Conservation (phyloP, 2,329 filamentous ascomycete species). For the Tolypocladium ovalisporum region DNA sequence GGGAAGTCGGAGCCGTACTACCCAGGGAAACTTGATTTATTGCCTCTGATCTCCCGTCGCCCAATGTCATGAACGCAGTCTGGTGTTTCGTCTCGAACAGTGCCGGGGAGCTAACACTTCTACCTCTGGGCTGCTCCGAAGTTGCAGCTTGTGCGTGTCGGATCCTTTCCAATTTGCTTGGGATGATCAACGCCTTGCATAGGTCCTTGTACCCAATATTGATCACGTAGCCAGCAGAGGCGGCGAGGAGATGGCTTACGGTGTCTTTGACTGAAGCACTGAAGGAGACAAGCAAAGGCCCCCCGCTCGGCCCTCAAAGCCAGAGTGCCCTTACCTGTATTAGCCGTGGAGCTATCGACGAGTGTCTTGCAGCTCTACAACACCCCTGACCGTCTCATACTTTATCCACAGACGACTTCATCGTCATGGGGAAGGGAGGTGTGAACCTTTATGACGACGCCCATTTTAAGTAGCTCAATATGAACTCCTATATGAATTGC, state of each 20-base stretch:
- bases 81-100: too few species aligned
- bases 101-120: too few species aligned
- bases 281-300: background rate
- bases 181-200: background rate
- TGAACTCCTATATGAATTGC: too few species aligned
- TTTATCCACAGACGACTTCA: background rate
- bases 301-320: background rate
- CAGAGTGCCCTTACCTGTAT: constrained; percentile 8
- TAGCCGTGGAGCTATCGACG: constrained; percentile 8
- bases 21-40: too few species aligned
- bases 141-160: too few species aligned
- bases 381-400: constrained; percentile 10
- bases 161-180: too few species aligned
- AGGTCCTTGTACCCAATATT: background rate
- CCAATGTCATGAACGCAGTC: too few species aligned
- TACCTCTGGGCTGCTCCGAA: too few species aligned
- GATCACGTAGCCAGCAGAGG: background rate
- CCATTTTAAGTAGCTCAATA: background rate
- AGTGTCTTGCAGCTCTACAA: constrained; percentile 13
- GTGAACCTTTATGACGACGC: background rate
- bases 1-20: too few species aligned
- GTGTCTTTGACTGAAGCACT: background rate
- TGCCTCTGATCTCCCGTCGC: too few species aligned
- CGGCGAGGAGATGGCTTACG: background rate
- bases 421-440: background rate